Percentiles rank a stretch among this genome's conserved stretches.
phyloP scores from a whole-genome alignment of 2,329 filamentous ascomycete genomes.

The Kalmusia sp. region DNA sequence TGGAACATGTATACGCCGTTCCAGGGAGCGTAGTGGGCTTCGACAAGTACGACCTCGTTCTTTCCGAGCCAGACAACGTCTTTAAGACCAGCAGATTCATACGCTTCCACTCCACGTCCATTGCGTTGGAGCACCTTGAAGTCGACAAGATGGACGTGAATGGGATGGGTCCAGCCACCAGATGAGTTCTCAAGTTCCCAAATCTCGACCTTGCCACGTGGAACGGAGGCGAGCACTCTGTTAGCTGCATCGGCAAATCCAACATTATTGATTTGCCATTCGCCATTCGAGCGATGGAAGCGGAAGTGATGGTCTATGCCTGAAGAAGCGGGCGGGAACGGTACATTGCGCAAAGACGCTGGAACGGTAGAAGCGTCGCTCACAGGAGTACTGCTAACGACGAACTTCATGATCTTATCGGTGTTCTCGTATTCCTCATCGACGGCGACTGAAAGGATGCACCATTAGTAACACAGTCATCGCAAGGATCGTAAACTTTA shows the following conservation, averaged over 20 bases:
- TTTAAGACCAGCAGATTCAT: conserved; percentile 63
- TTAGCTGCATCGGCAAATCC: conserved; percentile 32
- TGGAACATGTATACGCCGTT: conserved; percentile 60
- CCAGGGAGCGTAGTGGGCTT: conserved; percentile 39
- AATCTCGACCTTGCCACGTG: conserved; percentile 39
- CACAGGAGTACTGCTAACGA: conserved; percentile 25
- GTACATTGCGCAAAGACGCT: conserved; percentile 29
- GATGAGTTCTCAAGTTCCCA: conserved; percentile 53
- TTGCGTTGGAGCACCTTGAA: conserved; percentile 59
- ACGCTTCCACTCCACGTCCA: conserved; percentile 50
- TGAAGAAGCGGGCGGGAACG: conserved; percentile 31
- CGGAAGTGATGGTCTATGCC: conserved; percentile 38
- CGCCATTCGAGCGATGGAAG: conserved; percentile 33
- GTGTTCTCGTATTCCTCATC: conserved; percentile 40
- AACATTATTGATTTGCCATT: conserved; percentile 38
- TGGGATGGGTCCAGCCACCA: conserved; percentile 60
- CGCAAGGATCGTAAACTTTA: conserved; percentile 46
- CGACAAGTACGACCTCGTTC: conserved; percentile 49
- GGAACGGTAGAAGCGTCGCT: conserved; percentile 22
- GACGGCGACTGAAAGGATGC: not conserved
- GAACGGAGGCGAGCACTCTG: conserved; percentile 39
- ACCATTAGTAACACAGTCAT: conserved; percentile 21
- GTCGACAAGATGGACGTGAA: conserved; percentile 65
- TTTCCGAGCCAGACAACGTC: conserved; percentile 63
- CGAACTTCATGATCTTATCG: conserved; percentile 45